These are phyloP conservation scores for Kwoniella europaea DNA, from an alignment of 768 basidiomycete genomes.

Conservation along the genomic window DNA sequence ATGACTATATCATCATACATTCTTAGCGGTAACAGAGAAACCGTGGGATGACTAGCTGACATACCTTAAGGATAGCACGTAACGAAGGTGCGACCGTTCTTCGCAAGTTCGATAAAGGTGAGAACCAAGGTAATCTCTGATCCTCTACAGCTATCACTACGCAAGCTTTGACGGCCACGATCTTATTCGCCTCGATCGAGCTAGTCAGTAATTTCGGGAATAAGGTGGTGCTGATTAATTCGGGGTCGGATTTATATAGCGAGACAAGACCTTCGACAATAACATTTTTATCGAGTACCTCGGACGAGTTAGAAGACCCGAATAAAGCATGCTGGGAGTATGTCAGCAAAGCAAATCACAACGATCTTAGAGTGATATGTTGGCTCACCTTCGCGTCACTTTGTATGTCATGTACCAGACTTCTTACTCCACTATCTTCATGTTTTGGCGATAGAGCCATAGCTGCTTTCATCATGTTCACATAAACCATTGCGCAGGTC, in stretches of 20 bases:
- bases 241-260: conserved; percentile 72
- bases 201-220: conserved; percentile 73
- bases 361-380: not conserved
- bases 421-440: conserved; percentile 67
- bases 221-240: conserved; percentile 67
- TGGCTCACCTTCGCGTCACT: conserved; percentile 74
- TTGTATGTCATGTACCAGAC: conserved; percentile 73
- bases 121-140: conserved; percentile 43
- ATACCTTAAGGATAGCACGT: conserved; percentile 37
- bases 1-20: conserved; percentile 1
- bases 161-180: conserved; percentile 74
- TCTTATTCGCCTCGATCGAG: conserved; percentile 78
- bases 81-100: conserved; percentile 19
- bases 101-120: conserved; percentile 17
- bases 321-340: conserved; percentile 35
- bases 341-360: conserved; percentile 35
- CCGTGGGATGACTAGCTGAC: conserved; percentile 1
- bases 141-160: conserved; percentile 73
- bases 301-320: conserved; percentile 70
- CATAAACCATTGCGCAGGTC: conserved; percentile 70
- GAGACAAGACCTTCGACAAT: conserved; percentile 75
- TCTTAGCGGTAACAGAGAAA: not conserved
- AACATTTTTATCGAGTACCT: conserved; percentile 76
- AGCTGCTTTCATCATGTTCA: conserved; percentile 79
- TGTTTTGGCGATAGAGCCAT: conserved; percentile 63